Evolutionary conservation across 1,284 basidiomycete genomes (phyloP), one percentile per base, ranked within the genome.

Genomic region (Schizophyllum amplum): DNA sequence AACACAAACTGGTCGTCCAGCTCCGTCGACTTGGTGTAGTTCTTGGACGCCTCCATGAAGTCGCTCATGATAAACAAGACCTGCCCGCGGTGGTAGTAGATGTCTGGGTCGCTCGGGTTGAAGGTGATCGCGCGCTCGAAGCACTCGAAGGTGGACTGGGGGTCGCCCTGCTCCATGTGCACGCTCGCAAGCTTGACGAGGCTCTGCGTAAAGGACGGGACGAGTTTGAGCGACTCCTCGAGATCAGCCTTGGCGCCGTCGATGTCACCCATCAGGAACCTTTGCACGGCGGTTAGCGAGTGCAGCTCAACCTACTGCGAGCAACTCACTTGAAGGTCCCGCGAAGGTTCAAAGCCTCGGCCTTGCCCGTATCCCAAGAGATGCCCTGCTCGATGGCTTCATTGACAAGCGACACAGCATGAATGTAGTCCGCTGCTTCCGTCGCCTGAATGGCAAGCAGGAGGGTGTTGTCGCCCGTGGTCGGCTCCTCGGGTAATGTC

Each of bases 11-110:
- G 69, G 60, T 86, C 79, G 67, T 97, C 94, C 50, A 97, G 79
- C 61, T 85, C 79, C 24, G 86, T 91, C 9, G 93, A 96, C 70
- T 92, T 90, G 33, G 82, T 84, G 76, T 98, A 99, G 73, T 98
- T 92, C 66, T 86, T 82, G 27, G 94, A 90, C 0, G 96, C 96
- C 53, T 88, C 79, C 17, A 78, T 77, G 70, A 90, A 98, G 64
- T 98, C 87, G 72, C 89, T 89, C 77, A 95, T 92, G 71, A 99
- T 98, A 74, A 98, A 99, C 71, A 93, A 82, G 49, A 99, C 97
- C 78, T 99, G 97, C 42, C 96, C 97, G 64, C 96, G 92, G 74
- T 99, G 97, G 75, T 99, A 99, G 78, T 94, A 99, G 61, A 98
- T 94, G 72, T 99, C 97, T 0, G 96, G 87, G 73, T 99, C 94